phyloP scores from a whole-genome alignment of 306 rosid genomes.

The Malus sieversii region DNA sequence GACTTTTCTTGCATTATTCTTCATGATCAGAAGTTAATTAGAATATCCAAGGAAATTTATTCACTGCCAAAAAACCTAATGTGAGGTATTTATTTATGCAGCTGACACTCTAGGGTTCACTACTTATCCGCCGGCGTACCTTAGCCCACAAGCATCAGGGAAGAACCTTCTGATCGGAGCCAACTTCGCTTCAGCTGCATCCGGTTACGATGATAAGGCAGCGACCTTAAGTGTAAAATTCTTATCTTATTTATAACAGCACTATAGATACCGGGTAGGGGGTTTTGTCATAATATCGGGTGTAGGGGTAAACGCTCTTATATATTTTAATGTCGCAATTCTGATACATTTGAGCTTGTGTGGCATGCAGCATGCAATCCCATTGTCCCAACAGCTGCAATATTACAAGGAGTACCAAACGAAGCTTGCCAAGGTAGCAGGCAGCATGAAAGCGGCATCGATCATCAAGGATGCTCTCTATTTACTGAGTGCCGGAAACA shows the following conservation, averaged over 20 bases:
- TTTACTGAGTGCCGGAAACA: slow-evolving; percentile 70
- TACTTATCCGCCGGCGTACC: slow-evolving; percentile 69
- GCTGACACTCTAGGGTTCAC: slow-evolving; percentile 81
- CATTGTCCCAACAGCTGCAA: slow-evolving; percentile 64
- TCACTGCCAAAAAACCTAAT: background rate
- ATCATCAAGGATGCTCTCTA: slow-evolving; percentile 65
- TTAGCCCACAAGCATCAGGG: slow-evolving; percentile 93
- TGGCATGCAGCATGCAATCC: slow-evolving; percentile 72
- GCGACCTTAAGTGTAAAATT: slow-evolving; percentile 51
- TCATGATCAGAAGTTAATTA: background rate
- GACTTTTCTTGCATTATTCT: background rate
- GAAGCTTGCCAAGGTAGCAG: slow-evolving; percentile 76
- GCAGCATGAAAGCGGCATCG: slow-evolving; percentile 57
- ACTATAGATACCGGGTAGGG: too few relatives aligned
- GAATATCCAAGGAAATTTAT: background rate
- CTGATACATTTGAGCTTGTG: background rate
- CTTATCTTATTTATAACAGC: background rate
- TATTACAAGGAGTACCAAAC: slow-evolving; percentile 75
- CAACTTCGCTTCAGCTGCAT: slow-evolving; percentile 97
- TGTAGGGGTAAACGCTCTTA: too few relatives aligned
- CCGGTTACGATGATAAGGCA: slow-evolving; percentile 89
- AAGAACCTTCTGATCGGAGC: slow-evolving; percentile 83
- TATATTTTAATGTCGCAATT: background rate
- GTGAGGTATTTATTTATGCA: slow-evolving; percentile 15
- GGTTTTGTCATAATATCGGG: too few relatives aligned